These are phyloP conservation scores for Claviceps spartinae DNA, from an alignment of 2,329 filamentous ascomycete species.

Conservation along the genomic window DNA sequence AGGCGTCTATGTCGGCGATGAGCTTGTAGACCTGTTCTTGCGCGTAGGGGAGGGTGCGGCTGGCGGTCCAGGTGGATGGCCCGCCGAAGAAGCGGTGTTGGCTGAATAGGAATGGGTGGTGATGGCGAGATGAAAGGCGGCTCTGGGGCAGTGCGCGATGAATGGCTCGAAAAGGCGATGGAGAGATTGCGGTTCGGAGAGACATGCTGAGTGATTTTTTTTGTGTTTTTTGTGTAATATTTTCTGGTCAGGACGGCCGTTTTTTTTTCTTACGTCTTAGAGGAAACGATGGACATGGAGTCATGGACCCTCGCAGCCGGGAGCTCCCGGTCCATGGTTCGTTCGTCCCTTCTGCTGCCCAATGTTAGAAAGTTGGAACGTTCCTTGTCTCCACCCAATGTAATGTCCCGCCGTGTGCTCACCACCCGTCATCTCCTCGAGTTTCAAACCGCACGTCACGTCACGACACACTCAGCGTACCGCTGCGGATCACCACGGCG, in stretches of 20 bases:
- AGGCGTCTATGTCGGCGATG: conserved; percentile 78
- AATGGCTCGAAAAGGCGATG: neutral
- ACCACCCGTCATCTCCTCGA: neutral
- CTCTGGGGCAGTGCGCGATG: neutral
- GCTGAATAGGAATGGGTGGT: conserved; percentile 8
- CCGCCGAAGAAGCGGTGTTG: conserved; percentile 1
- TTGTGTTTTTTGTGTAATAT: neutral
- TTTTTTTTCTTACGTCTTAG: neutral
- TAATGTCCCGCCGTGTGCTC: neutral
- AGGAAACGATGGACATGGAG: neutral
- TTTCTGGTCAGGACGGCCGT: too few relatives aligned
- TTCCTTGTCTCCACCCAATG: neutral
- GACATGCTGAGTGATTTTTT: neutral
- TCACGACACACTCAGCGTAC: neutral
- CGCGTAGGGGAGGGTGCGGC: conserved; percentile 64
- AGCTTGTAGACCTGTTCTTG: conserved; percentile 61
- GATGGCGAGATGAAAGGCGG: too few relatives aligned
- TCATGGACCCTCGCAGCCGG: neutral
- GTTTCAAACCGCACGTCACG: neutral
- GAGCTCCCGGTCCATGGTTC: neutral
- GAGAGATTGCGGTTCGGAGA: neutral
- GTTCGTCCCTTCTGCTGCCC: neutral
- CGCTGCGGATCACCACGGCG: conserved; percentile 2
- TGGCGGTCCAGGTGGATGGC: conserved; percentile 45
- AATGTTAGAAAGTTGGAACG: neutral